Percentiles rank a stretch among this genome's conserved stretches.
Evolutionary conservation across 192 early-diverging fungal genomes (phyloP).

Genomic region (Neocallimastix lanati): DNA sequence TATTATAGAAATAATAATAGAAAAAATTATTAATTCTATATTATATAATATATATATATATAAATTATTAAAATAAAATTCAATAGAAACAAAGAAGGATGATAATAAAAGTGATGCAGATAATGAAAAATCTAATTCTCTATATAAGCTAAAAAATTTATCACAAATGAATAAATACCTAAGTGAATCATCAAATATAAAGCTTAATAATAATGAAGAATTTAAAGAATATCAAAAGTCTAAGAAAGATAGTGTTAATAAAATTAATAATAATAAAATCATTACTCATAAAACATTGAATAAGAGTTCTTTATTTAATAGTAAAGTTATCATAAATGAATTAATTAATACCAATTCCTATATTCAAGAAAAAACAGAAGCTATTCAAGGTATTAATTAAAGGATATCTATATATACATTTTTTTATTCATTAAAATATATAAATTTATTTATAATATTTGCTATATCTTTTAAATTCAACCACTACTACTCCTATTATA

Average conservation of each 20-base stretch:
- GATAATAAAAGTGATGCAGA: no score
- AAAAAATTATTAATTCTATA: no score
- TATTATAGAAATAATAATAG: no score
- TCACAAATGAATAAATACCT: neutral
- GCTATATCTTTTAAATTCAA: no score
- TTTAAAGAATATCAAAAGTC: neutral
- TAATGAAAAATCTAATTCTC: neutral
- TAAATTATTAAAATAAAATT: no score
- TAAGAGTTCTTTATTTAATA: neutral
- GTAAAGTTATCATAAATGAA: neutral
- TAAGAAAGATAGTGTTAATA: neutral
- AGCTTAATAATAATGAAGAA: neutral
- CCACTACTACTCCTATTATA: no score
- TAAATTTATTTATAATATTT: no score
- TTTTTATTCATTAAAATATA: no score
- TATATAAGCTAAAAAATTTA: neutral
- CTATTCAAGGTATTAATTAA: neutral
- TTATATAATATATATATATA: no score
- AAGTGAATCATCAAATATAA: neutral
- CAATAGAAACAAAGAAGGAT: no score
- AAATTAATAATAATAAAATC: neutral
- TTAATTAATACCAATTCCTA: neutral
- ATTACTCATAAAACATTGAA: neutral
- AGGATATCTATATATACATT: no score
- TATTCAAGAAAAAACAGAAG: neutral